Base-by-base conservation (phyloP, 768 basidiomycete species). In the Russula earlei region DNA sequence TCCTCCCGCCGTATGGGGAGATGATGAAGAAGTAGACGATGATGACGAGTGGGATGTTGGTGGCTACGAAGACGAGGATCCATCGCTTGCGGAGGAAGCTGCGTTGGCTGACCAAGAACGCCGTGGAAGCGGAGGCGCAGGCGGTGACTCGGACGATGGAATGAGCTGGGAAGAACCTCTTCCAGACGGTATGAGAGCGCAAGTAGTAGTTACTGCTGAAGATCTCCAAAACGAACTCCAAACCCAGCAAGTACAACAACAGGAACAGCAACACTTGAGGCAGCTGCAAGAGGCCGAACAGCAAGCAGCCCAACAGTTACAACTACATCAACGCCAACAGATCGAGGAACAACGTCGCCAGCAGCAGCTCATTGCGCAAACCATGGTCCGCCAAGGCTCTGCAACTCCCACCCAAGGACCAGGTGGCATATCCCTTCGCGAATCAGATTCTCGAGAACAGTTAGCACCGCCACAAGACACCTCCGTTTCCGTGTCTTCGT, bases 141-240 rank as follows among this genome's bases (percentile, higher is more conserved):
- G 49, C 75, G 50, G 34, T 75, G 85, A 87, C 50, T 80, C 78
- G 0, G 90, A 91, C 58, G 91, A 93, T 64, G 86, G 84, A 2
- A 88, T 94, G 81, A 78, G 79, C 57, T 94, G 93, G 92, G 91
- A 92, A 46, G 87, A 91, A 52, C 69, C 74, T 36, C 77, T 75
- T 11, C 82, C 79, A 2, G 80, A 78, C 51, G 74, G 75, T 49
- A 67, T 65, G 2, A 74, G 75, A 52, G 68, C 66, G 3, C 14
- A 59, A 42, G 62, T 68, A 12, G 25, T 62, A 40, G 36, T 65
- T 58, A 55, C 75, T 14, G 71, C 70, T 4, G 54, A 64, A 36
- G 56, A 52, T 36, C 70, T 66, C 33, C 70, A 71, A 34, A 65
- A 69, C 46, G 66, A 68, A 24, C 62, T 57, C 37, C 60, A 64